Evolutionary conservation across 768 basidiomycete species (phyloP), one percentile per base, ranked within the genome.

Genomic region (Amanita inopinata): DNA sequence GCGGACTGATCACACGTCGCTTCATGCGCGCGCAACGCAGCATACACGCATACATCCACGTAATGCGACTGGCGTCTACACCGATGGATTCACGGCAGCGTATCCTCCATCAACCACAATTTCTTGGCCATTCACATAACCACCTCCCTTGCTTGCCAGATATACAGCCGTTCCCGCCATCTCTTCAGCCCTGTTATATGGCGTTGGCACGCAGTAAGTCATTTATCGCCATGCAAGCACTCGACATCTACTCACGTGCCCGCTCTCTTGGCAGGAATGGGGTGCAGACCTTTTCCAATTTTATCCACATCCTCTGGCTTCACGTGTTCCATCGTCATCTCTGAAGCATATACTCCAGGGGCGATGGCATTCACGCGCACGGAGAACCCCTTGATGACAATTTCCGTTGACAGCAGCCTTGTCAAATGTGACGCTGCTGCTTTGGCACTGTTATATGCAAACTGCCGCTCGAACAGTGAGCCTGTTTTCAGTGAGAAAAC

Each of bases 381-480:
- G 6, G 74, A 73, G 7, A 83, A 69, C 18, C 68, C 67, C 54
- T 80, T 79, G 42, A 87, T 61, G 3, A 78, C 80, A 40, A 86
- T 68, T 52, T 88, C 86, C 1, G 85, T 85, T 1, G 85, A 64
- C 38, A 89, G 59, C 74, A 87, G 73, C 59, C 68, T 79, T 7
- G 83, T 83, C n/a, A 89, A 62, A 49, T 87, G 84, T 9, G 80
- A 71, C 4, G 76, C 78, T 2, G 83, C 87, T 0, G 82, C 83
- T 56, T 89, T 89, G 5, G 81, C 66, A 51, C 80, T 83, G 58
- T 89, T 89, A 58, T 89, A 89, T 20, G 72, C 75, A 55, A 88
- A 88, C 86, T 89, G 52, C 17, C n/a, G 38, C 17, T 25, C 14
- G 24, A n/a, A 37, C 18, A 36, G 31, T 40, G 28, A 15, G 12